These are phyloP conservation scores for Vaccinium darrowii DNA, from an alignment of 148 eudicot species.

Conservation along the genomic window DNA sequence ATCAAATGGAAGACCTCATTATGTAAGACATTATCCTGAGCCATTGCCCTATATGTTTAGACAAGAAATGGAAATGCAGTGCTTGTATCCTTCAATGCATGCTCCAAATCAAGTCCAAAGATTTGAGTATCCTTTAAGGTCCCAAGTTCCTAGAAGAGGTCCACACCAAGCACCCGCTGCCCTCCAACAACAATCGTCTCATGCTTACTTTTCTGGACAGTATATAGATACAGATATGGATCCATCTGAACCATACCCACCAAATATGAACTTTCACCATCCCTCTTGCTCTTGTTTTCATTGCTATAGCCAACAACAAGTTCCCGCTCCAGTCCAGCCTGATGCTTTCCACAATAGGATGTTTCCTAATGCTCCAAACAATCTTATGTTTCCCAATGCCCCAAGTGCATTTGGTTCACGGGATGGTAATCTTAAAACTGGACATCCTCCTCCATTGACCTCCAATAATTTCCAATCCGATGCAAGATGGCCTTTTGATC, in stretches of 20 bases:
- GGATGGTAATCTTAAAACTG: slow-evolving; percentile 34
- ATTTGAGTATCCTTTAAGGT: slow-evolving; percentile 45
- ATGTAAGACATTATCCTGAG: slow-evolving; percentile 46
- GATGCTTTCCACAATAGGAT: slow-evolving; percentile 40
- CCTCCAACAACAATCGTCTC: slow-evolving; percentile 36
- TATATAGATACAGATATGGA: slow-evolving; percentile 46
- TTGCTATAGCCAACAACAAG: slow-evolving; percentile 56
- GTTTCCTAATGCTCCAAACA: slow-evolving; percentile 40
- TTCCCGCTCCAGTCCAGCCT: slow-evolving; percentile 36
- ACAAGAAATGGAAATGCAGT: slow-evolving; percentile 31
- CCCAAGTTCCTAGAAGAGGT: slow-evolving; percentile 48
- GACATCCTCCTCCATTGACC: slow-evolving; percentile 29
- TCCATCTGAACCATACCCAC: slow-evolving; percentile 44
- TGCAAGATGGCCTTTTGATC: slow-evolving; percentile 49
- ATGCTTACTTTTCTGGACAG: slow-evolving; percentile 38
- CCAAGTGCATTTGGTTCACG: slow-evolving; percentile 34
- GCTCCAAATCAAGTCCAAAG: slow-evolving; percentile 37
- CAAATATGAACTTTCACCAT: slow-evolving; percentile 41
- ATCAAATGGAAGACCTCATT: slow-evolving; percentile 33
- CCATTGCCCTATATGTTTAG: slow-evolving; percentile 32
- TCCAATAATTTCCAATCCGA: slow-evolving; percentile 42
- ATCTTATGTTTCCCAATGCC: slow-evolving; percentile 35
- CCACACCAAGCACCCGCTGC: slow-evolving; percentile 38
- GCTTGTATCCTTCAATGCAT: slow-evolving; percentile 37
- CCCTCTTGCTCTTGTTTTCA: slow-evolving; percentile 65